Evolutionary conservation across 192 early-diverging fungal species (phyloP).

Genomic region (Mortierella hygrophila): DNA sequence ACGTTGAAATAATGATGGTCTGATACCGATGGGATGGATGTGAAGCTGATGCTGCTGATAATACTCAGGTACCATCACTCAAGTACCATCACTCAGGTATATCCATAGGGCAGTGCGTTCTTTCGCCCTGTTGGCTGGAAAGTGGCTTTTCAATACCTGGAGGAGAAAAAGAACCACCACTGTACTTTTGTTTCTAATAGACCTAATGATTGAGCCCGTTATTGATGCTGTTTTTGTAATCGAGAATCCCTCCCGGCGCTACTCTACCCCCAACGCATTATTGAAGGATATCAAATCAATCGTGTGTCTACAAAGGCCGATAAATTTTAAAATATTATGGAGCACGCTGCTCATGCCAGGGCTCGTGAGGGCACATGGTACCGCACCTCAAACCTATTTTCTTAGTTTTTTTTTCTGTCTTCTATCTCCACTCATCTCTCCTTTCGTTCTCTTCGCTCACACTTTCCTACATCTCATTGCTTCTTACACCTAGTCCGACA

Average conservation of each 20-base stretch:
- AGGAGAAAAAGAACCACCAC: too few relatives aligned
- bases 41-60: neutral
- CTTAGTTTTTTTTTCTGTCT: neutral
- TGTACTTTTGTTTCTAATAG: neutral
- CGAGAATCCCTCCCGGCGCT: neutral
- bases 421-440: neutral
- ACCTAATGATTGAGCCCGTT: neutral
- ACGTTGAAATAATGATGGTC: too few relatives aligned
- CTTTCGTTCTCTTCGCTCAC: neutral
- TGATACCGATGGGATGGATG: neutral
- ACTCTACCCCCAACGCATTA: neutral
- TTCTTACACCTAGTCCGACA: neutral
- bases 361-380: conserved; percentile 2
- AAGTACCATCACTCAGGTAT: neutral
- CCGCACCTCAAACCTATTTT: neutral
- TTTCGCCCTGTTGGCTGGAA: neutral
- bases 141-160: neutral
- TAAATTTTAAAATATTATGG: neutral
- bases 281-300: neutral
- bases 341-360: conserved; percentile 1
- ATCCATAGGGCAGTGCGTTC: neutral
- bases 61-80: neutral
- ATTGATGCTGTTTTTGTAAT: neutral
- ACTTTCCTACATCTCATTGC: neutral
- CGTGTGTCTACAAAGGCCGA: neutral